Conservation (phyloP, 495 filamentous ascomycete species). For the Talaromyces nanjingensis region DNA sequence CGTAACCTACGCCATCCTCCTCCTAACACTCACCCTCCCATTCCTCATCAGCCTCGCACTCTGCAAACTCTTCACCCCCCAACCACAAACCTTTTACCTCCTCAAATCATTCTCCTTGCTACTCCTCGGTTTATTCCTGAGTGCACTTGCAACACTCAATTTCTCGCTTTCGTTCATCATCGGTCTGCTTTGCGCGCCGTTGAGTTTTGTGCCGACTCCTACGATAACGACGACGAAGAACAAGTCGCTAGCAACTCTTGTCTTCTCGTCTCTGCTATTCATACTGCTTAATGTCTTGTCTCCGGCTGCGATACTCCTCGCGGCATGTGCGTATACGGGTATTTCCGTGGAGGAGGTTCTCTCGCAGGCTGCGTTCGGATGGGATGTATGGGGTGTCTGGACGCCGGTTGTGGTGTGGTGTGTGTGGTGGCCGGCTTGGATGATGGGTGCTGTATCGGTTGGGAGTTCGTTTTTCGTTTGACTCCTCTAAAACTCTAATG, state of each 20-base stretch:
- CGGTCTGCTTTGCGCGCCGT: slow-evolving; percentile 67
- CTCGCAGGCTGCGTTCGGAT: slow-evolving; percentile 75
- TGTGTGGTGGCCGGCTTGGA: slow-evolving; percentile 98
- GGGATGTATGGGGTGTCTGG: slow-evolving; percentile 88
- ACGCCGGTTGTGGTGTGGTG: slow-evolving; percentile 89
- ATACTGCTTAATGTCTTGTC: slow-evolving; percentile 51
- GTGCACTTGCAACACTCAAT: slow-evolving; percentile 90
- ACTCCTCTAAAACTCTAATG: background rate
- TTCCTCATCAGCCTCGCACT: slow-evolving; percentile 33
- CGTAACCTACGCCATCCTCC: slow-evolving; percentile 42
- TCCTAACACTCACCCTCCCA: slow-evolving; percentile 52
- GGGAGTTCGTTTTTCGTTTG: slow-evolving; percentile 30
- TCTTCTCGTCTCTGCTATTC: slow-evolving; percentile 20
- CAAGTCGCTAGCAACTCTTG: slow-evolving; percentile 6
- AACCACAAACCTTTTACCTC: slow-evolving; percentile 43
- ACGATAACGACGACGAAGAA: slow-evolving; percentile 9
- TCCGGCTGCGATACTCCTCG: slow-evolving; percentile 57
- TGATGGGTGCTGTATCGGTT: slow-evolving; percentile 53
- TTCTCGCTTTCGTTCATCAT: slow-evolving; percentile 87
- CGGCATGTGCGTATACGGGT: slow-evolving; percentile 42
- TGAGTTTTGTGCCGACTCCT: slow-evolving; percentile 55
- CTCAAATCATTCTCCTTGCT: slow-evolving; percentile 90
- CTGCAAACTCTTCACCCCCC: slow-evolving; percentile 20
- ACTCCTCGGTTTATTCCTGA: slow-evolving; percentile 82
- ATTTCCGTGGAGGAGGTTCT: slow-evolving; percentile 50